A percentile compares a stretch with the other conserved stretches of the same genome.
These are phyloP conservation scores for Penicillium maclennaniae DNA, from an alignment of 495 filamentous ascomycete species.

Conservation along the genomic window DNA sequence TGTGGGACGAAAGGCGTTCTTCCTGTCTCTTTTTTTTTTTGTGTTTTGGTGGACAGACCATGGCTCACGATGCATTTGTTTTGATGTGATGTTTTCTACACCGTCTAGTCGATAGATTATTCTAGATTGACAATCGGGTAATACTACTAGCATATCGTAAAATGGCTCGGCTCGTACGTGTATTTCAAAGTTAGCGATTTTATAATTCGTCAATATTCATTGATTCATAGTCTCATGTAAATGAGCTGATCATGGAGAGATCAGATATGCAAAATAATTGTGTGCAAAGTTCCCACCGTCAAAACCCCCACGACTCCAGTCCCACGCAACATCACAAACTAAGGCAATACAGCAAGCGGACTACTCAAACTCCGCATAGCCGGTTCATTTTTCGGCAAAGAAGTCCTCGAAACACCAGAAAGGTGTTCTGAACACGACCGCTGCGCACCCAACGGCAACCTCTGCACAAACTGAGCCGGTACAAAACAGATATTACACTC, in stretches of 20 bases:
- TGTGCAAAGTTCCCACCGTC: too few species aligned
- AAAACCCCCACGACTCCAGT: not conserved
- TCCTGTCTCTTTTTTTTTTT: constrained; percentile 6
- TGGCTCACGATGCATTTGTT: constrained; percentile 16
- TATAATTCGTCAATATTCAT: too few species aligned
- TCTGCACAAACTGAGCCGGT: constrained; percentile 14
- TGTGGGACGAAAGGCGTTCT: constrained; percentile 12
- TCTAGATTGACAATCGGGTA: constrained; percentile 10
- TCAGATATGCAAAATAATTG: too few species aligned
- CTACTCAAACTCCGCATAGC: not conserved
- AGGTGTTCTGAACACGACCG: not conserved
- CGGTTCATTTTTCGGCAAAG: not conserved
- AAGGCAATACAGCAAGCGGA: not conserved
- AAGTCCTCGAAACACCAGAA: constrained; percentile 1
- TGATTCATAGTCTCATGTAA: too few species aligned
- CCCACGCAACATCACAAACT: not conserved
- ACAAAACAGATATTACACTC: constrained; percentile 26
- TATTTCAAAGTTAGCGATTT: too few species aligned
- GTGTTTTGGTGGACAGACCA: constrained; percentile 5
- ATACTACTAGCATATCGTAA: not conserved
- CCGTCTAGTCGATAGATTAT: constrained; percentile 1
- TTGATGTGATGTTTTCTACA: not conserved
- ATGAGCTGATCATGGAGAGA: too few species aligned
- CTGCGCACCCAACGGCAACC: constrained; percentile 1
- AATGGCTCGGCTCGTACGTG: not conserved